phyloP scores from a whole-genome alignment of 192 early-diverging fungal genomes.

The Physocladia obscura region DNA sequence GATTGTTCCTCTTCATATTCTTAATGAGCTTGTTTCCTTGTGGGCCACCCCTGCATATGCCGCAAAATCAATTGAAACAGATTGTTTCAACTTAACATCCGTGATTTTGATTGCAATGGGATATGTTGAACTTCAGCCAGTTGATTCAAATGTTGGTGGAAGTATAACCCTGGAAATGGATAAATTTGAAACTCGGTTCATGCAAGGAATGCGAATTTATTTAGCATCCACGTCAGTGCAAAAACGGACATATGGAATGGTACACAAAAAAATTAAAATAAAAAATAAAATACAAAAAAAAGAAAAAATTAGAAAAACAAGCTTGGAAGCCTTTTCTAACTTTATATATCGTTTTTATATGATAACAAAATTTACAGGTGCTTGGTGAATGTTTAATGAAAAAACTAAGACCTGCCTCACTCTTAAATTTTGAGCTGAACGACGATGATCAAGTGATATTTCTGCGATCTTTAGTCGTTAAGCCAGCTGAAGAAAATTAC shows the following conservation, averaged over 20 bases:
- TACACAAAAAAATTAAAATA: too few species aligned
- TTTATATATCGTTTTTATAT: background rate
- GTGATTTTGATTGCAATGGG: background rate
- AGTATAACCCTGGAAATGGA: background rate
- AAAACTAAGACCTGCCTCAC: background rate
- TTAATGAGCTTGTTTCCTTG: background rate
- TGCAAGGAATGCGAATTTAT: slow-evolving; percentile 4
- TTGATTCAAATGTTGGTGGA: background rate
- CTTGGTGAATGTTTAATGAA: slow-evolving; percentile 7
- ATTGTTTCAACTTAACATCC: background rate
- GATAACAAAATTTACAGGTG: background rate
- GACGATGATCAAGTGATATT: background rate
- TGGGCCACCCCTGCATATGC: slow-evolving; percentile 8
- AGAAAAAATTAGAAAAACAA: too few species aligned
- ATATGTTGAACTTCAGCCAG: background rate
- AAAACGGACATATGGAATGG: slow-evolving; percentile 14
- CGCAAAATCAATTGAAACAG: background rate
- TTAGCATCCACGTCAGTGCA: background rate
- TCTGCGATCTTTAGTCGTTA: background rate
- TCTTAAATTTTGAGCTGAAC: background rate
- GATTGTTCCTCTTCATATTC: background rate
- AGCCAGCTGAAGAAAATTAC: background rate
- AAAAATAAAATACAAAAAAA: too few species aligned
- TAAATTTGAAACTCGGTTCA: background rate
- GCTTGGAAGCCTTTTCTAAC: background rate